phyloP scores from a whole-genome alignment of 2,329 filamentous ascomycete genomes.

The Clarireedia monteithiana region DNA sequence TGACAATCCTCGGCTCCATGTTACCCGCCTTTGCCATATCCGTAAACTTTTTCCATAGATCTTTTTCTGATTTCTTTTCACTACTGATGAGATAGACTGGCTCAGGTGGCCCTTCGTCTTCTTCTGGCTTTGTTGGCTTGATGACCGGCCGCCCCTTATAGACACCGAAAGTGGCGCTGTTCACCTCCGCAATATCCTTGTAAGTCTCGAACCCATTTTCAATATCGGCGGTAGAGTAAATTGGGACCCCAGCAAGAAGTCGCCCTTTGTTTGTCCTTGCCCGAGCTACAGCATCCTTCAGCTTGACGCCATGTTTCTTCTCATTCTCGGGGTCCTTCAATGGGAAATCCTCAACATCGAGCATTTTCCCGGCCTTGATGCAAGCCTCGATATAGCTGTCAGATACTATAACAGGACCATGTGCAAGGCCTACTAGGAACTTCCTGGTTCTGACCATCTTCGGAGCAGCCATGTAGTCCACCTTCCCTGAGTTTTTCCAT shows the following conservation, averaged over 20 bases:
- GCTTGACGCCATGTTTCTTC: constrained; percentile 58
- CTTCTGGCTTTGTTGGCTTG: constrained; percentile 52
- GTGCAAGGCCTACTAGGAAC: constrained; percentile 81
- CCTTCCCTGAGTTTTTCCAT: constrained; percentile 65
- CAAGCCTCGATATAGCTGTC: constrained; percentile 73
- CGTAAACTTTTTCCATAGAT: constrained; percentile 72
- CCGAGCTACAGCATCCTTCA: constrained; percentile 59
- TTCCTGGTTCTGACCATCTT: constrained; percentile 85
- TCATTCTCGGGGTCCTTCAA: constrained; percentile 70
- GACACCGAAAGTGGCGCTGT: constrained; percentile 74
- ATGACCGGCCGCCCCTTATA: constrained; percentile 56
- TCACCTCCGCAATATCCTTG: constrained; percentile 77
- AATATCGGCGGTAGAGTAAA: constrained; percentile 79
- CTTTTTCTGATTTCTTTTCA: constrained; percentile 55
- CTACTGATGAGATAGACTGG: constrained; percentile 81
- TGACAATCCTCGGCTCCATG: constrained; percentile 74
- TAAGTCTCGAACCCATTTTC: constrained; percentile 78
- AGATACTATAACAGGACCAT: constrained; percentile 68
- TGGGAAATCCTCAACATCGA: constrained; percentile 55
- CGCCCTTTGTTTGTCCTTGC: constrained; percentile 70
- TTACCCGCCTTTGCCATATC: constrained; percentile 71
- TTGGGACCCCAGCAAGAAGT: constrained; percentile 65
- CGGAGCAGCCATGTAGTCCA: constrained; percentile 83
- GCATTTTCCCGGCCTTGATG: constrained; percentile 58
- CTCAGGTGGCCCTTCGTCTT: constrained; percentile 53